phyloP scores from a whole-genome alignment of 2,329 filamentous ascomycete species.

The Polytolypa hystricis region DNA sequence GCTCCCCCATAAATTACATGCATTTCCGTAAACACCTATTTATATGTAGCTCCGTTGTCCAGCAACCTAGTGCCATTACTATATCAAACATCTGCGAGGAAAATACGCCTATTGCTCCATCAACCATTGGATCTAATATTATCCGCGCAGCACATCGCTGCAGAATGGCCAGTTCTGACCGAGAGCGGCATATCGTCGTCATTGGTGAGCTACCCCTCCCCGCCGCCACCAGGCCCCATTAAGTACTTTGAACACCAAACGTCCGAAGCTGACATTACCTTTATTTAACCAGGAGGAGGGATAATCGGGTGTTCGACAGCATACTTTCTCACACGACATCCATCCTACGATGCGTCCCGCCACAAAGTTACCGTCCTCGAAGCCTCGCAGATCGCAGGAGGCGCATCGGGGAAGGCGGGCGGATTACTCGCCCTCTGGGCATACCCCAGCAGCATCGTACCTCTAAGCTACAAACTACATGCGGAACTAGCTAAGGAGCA shows the following conservation, averaged over 20 bases:
- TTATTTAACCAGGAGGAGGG: slow-evolving; percentile 55
- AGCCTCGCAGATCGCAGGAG: slow-evolving; percentile 74
- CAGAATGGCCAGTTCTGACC: slow-evolving; percentile 12
- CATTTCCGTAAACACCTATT: no score
- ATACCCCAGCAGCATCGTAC: slow-evolving; percentile 73
- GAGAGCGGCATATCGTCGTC: slow-evolving; percentile 30
- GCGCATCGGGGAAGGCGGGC: slow-evolving; percentile 88
- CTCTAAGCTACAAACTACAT: slow-evolving; percentile 74
- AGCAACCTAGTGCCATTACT: no score
- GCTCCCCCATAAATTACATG: no score
- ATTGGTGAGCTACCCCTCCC: slow-evolving; percentile 21
- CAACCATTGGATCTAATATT: not conserved
- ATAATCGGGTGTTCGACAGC: slow-evolving; percentile 88
- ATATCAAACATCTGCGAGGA: no score
- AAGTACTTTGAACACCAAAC: not conserved
- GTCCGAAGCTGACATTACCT: not conserved
- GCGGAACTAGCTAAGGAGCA: slow-evolving; percentile 76
- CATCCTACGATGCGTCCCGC: slow-evolving; percentile 60
- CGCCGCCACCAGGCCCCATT: not conserved
- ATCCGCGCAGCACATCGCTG: not conserved
- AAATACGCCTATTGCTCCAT: no score
- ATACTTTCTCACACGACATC: slow-evolving; percentile 82
- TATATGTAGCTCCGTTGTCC: no score
- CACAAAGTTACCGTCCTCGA: slow-evolving; percentile 81
- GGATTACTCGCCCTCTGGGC: slow-evolving; percentile 86